Evolutionary conservation across 495 filamentous ascomycete species (phyloP).

Genomic region (Lasiosphaeris hirsuta): DNA sequence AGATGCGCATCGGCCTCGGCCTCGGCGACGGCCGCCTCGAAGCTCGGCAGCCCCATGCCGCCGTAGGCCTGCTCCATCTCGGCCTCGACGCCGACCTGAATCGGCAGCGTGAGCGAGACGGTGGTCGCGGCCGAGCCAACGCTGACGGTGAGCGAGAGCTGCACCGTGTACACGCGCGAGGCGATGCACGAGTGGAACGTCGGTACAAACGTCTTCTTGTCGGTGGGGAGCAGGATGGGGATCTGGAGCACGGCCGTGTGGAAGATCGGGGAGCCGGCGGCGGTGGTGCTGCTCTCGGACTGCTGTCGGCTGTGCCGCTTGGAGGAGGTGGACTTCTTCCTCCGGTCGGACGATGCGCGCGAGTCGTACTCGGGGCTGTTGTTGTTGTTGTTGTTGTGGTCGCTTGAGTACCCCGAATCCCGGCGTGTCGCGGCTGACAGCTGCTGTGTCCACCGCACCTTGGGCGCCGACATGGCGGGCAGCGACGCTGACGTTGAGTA

Average conservation of each 20-base stretch:
- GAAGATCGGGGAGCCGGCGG: conserved; percentile 35
- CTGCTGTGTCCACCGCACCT: conserved; percentile 64
- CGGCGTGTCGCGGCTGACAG: conserved; percentile 43
- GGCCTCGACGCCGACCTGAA: conserved; percentile 64
- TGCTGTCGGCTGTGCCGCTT: not conserved
- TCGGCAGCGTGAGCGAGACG: conserved; percentile 65
- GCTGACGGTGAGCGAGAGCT: conserved; percentile 60
- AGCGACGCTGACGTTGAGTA: conserved; percentile 63
- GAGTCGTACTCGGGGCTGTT: not conserved
- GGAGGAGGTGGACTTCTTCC: no score
- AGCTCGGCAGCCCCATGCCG: conserved; percentile 31
- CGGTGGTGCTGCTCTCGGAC: not conserved
- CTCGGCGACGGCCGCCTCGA: conserved; percentile 32
- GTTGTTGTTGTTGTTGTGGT: conserved; percentile 23
- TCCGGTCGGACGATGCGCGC: not conserved
- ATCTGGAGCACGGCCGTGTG: conserved; percentile 66
- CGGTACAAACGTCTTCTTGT: conserved; percentile 70
- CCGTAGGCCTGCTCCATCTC: conserved; percentile 9
- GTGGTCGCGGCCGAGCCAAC: conserved; percentile 53
- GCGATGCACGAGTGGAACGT: conserved; percentile 87
- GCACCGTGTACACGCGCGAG: conserved; percentile 73
- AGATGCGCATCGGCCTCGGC: conserved; percentile 47
- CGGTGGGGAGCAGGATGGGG: conserved; percentile 66
- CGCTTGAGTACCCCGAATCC: conserved; percentile 54
- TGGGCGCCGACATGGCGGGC: conserved; percentile 60